Conservation (phyloP, 1,284 basidiomycete species). For the Mrakiaceae sp. region DNA sequence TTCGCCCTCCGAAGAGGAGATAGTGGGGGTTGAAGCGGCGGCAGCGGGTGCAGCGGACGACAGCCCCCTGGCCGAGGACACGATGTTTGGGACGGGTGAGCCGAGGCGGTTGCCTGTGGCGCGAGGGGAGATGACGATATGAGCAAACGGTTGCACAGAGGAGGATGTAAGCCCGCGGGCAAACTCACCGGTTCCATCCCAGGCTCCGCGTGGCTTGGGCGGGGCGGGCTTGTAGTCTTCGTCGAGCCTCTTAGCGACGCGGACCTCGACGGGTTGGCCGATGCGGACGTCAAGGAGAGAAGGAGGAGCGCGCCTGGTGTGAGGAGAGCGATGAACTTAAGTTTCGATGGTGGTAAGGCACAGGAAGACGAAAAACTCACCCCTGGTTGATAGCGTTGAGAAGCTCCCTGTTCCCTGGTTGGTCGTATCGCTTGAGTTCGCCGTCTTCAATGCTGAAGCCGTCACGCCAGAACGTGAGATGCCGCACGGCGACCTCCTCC, state of each 20-base stretch:
- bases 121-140: neutral
- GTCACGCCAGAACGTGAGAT: slow-evolving; percentile 85
- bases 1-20: neutral
- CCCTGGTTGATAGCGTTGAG: slow-evolving; percentile 72
- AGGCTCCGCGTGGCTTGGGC: slow-evolving; percentile 41
- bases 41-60: slow-evolving; percentile 19
- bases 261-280: slow-evolving; percentile 77
- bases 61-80: slow-evolving; percentile 18
- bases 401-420: slow-evolving; percentile 61
- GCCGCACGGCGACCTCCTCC: slow-evolving; percentile 54
- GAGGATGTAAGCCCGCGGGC: neutral
- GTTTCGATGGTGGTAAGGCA: neutral
- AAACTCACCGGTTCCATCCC: slow-evolving; percentile 50
- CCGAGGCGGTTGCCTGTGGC: slow-evolving; percentile 60
- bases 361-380: slow-evolving; percentile 36
- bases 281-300: slow-evolving; percentile 61
- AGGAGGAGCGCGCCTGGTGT: slow-evolving; percentile 58
- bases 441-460: slow-evolving; percentile 92
- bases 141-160: neutral
- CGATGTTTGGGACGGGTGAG: slow-evolving; percentile 42
- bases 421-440: slow-evolving; percentile 70
- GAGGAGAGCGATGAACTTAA: neutral
- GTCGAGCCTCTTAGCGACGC: slow-evolving; percentile 58
- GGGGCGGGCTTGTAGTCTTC: slow-evolving; percentile 55
- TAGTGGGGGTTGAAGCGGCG: slow-evolving; percentile 10